Evolutionary conservation across 306 rosid genomes (phyloP).

Genomic region (Pyrus communis): DNA sequence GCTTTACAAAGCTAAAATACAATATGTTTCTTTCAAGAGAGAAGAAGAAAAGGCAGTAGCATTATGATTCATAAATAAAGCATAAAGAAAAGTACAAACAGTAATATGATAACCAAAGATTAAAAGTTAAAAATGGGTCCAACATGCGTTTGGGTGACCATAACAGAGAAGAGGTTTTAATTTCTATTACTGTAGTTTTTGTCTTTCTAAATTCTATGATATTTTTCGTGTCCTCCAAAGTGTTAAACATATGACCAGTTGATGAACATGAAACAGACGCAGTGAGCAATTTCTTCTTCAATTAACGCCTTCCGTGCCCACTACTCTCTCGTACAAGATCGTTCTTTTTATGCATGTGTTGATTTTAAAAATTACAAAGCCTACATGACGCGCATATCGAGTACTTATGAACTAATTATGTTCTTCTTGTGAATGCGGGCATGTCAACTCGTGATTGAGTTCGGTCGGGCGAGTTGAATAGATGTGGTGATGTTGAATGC

Average conservation of each 20-base stretch:
- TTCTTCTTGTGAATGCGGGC: too few relatives aligned
- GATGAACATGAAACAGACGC: constrained; percentile 88
- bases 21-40: not conserved
- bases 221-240: not conserved
- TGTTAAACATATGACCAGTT: constrained; percentile 89
- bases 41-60: constrained; percentile 7
- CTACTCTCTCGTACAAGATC: constrained; percentile 84
- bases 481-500: too few relatives aligned
- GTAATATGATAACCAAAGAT: not conserved
- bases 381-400: too few relatives aligned
- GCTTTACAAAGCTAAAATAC: not conserved
- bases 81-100: constrained; percentile 16
- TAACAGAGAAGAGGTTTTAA: not conserved
- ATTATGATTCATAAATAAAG: constrained; percentile 23
- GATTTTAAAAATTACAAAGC: too few relatives aligned
- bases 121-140: constrained; percentile 16
- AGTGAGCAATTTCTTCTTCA: constrained; percentile 87
- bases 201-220: constrained; percentile 19
- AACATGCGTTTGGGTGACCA: constrained; percentile 21
- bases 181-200: not conserved
- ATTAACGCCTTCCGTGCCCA: constrained; percentile 95
- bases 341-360: constrained; percentile 76
- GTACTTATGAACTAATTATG: too few relatives aligned
- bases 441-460: too few relatives aligned
- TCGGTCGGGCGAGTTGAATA: too few relatives aligned